Base-by-base conservation (phyloP, 345 rosid species). In the Gossypium australe region DNA sequence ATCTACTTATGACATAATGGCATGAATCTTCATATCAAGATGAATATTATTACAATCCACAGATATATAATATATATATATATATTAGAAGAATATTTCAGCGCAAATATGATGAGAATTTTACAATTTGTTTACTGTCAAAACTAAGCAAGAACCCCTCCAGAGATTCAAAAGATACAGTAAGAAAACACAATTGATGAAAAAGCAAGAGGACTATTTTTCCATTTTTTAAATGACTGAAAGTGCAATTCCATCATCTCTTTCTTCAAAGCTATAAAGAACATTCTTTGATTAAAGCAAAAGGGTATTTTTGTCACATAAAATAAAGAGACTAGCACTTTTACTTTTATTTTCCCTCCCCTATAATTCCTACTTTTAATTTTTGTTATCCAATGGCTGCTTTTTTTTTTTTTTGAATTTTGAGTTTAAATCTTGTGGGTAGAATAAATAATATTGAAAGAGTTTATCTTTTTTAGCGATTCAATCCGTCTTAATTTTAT, bases 201-300 rank as follows among this genome's bases (percentile, higher is more conserved):
- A 81, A 48, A 86, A 82, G 84, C 72, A 71, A 82, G 73, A 73
- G 86, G 80, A 78, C 67, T 78, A 65, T 75, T 77, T 24, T 74
- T 71, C 81, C 78, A 88, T 80, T 82, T 34, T 73, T 76, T 66
- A 70, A 77, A 67, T 71, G 72, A 77, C 61, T 81, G 82, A 86
- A 86, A 87, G 85, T 79, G 85, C 82, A 84, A 80, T 66, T 79
- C 72, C 89, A 82, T 76, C 38, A 22, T 80, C 81, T 79, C 78
- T 74, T 80, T 75, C 81, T 81, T 82, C 86, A 86, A 86, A 78
- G 82, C 77, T 84, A 84, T 78, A 83, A 84, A 83, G 84, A 75
- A 63, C 69, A 49, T 12, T 7, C 70, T 78, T 81, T 87, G 84
- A 76, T 85, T 86, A 90, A 90, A 88, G 92, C 68, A 73, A 59